Percentiles rank a stretch among this genome's conserved stretches.
Evolutionary conservation across 208 protist species (phyloP).

Genomic region (Acanthamoeba culbertsoni): DNA sequence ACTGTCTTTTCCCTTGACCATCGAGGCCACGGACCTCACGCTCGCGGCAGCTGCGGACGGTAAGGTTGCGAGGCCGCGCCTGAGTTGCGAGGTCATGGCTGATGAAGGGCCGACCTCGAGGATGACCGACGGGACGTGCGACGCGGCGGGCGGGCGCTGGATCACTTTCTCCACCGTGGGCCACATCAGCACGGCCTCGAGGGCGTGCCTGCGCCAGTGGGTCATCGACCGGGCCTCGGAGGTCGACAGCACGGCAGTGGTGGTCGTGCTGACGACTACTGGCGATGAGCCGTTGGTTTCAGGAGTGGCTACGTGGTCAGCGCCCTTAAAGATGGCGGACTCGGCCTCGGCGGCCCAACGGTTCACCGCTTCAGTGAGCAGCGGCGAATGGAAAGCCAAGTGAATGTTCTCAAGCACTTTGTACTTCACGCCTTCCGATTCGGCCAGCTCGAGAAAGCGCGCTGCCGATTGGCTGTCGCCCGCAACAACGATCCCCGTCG

Average conservation of each 20-base stretch:
- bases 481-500: not conserved
- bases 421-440: not conserved
- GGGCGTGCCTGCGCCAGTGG: slow-evolving; percentile 1
- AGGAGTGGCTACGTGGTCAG: too few relatives aligned
- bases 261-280: not conserved
- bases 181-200: slow-evolving; percentile 35
- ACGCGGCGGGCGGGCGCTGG: too few relatives aligned
- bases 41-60: not conserved
- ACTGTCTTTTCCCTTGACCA: slow-evolving; percentile 40
- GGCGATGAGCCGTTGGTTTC: not conserved
- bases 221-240: not conserved
- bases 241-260: not conserved
- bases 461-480: not conserved
- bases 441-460: not conserved
- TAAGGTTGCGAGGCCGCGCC: not conserved
- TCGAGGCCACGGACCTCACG: not conserved
- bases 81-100: not conserved
- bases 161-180: not conserved
- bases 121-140: not conserved
- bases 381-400: slow-evolving; percentile 22
- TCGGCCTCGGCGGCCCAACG: not conserved
- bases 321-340: not conserved
- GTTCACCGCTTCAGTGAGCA: not conserved
- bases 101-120: slow-evolving; percentile 32
- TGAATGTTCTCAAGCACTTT: not conserved